phyloP scores from a whole-genome alignment of 306 rosid genomes.

The Corylus avellana region DNA sequence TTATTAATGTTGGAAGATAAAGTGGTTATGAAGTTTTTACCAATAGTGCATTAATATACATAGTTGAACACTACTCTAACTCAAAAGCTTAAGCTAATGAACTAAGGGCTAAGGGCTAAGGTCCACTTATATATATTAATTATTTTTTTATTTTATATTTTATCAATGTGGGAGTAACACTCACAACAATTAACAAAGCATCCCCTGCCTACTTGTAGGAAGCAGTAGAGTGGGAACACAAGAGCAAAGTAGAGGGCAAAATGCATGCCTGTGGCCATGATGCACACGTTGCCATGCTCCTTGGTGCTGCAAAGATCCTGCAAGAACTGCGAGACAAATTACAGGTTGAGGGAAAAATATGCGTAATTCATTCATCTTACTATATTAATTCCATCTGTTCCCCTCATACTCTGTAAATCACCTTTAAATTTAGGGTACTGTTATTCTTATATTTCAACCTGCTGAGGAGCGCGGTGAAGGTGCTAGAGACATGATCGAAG shows the following conservation, averaged over 20 bases:
- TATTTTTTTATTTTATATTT: no score
- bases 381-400: background rate
- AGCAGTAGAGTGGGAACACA: slow-evolving; percentile 81
- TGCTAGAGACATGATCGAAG: slow-evolving; percentile 77
- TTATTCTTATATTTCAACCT: slow-evolving; percentile 81
- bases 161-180: no score
- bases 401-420: background rate
- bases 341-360: slow-evolving; percentile 43
- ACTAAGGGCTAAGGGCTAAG: no score
- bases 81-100: no score
- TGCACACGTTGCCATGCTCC: slow-evolving; percentile 86
- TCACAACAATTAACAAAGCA: background rate
- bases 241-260: slow-evolving; percentile 81
- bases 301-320: slow-evolving; percentile 85
- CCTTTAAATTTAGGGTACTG: slow-evolving; percentile 61
- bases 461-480: slow-evolving; percentile 83
- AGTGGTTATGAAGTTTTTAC: no score
- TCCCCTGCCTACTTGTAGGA: slow-evolving; percentile 41
- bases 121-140: no score
- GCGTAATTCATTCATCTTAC: slow-evolving; percentile 8
- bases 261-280: slow-evolving; percentile 97
- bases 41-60: no score
- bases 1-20: no score
- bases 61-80: no score
- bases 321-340: slow-evolving; percentile 53